Base-by-base conservation (phyloP, 2,329 filamentous ascomycete genomes). In the Gnomoniopsis sp. region DNA sequence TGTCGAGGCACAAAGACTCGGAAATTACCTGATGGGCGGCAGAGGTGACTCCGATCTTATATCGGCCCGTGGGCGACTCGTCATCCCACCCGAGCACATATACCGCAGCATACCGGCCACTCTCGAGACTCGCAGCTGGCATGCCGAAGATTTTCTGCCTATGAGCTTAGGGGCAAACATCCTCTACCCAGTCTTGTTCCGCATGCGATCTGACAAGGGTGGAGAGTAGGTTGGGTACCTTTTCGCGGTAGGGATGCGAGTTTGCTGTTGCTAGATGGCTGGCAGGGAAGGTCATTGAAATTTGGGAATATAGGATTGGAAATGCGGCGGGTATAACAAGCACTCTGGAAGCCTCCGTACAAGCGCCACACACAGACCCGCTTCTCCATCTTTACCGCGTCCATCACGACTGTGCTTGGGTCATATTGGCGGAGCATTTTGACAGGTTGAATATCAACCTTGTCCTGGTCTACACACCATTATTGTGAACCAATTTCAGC, bases 241-340 rank as follows among this genome's bases (percentile, higher is more conserved):
- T 30, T 30, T 30, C 22, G 49, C 34, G 23, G 15, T 33, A 60
- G 22, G 58, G 54, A 54, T 55, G 22, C 44, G 47, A 41, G 49
- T 46, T 22, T 49, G 30, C 30, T 53, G 36, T 46, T 57, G 53
- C 49, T 33, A 50, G 36, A 43, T 38, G 49, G 36, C 26, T 47
- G 26, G 53, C 58, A 54, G 36, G 54, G 54, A 30, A 23, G 58
- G 46, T n/a, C 47, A 23, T 49, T 36, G 23, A 23, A 3, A 54
- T 56, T 30, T 36, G 3, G 22, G 49, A 23, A 50, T 50, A 50
- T 57, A 54, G 46, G 15, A 54, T 60, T 57, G 58, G 54, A 44
- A 46, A 36, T 44, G 17, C 41, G 33, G 46, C 47, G 53, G 38
- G 33, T 46, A 46, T 49, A 23, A 47, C 19, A 12, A 30, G 41